These are phyloP conservation scores for Dionaea muscipula DNA, from an alignment of 179 eudicot genomes.

Conservation along the genomic window DNA sequence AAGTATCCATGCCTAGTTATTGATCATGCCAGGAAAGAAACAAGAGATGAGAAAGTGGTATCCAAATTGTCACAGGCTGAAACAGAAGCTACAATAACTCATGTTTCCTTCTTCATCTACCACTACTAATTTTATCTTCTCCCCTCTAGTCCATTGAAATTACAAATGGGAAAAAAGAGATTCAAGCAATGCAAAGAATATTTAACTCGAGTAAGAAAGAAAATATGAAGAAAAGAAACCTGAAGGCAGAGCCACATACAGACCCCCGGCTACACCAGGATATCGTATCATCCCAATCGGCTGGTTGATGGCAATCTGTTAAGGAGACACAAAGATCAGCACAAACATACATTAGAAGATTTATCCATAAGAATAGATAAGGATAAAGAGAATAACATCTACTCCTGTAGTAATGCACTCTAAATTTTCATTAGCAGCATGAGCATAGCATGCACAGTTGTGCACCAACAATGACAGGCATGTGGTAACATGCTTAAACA, in stretches of 20 bases:
- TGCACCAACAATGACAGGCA: too few relatives aligned
- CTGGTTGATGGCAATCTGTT: slow-evolving; percentile 57
- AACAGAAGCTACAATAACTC: too few relatives aligned
- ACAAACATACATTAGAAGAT: not conserved
- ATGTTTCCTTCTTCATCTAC: too few relatives aligned
- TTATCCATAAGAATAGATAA: not conserved
- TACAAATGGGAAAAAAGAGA: not conserved
- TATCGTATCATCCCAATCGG: slow-evolving; percentile 74
- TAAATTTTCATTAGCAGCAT: not conserved
- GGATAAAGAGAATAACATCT: not conserved
- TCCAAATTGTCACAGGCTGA: too few relatives aligned
- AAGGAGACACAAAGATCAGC: not conserved
- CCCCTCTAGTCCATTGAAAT: not conserved
- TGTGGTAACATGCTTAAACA: too few relatives aligned
- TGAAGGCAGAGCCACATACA: slow-evolving; percentile 80
- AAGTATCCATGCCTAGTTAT: not conserved
- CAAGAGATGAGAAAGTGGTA: not conserved
- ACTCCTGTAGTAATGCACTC: not conserved
- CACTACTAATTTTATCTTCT: too few relatives aligned
- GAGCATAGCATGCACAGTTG: too few relatives aligned
- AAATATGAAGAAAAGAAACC: slow-evolving; percentile 27
- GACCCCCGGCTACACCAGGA: slow-evolving; percentile 89
- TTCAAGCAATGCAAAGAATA: not conserved
- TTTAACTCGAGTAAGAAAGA: not conserved
- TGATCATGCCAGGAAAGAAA: not conserved